Conservation (phyloP, 169 alveolate species). For the Plasmodium yoelii region DNA sequence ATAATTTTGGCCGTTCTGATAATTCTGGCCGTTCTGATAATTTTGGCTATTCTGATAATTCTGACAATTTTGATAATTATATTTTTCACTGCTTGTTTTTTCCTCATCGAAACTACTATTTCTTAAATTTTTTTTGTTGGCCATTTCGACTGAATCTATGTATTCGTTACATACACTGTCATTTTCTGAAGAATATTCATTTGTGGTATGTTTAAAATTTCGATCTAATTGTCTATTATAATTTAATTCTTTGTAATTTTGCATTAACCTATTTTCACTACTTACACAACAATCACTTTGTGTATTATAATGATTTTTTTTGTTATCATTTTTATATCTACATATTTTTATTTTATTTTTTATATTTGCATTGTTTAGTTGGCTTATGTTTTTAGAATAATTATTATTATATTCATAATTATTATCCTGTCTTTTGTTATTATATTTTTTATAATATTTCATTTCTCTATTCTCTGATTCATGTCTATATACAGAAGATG, state of each 20-base stretch:
- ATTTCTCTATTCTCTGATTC: too few species aligned
- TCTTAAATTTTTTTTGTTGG: not conserved
- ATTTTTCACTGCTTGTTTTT: not conserved
- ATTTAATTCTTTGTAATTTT: conserved; percentile 3
- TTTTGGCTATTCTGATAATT: not conserved
- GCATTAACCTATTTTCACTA: not conserved
- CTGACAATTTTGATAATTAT: not conserved
- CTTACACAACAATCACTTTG: not conserved
- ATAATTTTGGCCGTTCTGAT: too few species aligned
- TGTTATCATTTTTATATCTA: too few species aligned
- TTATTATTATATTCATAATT: too few species aligned
- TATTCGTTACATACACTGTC: not conserved
- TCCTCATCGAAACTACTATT: not conserved
- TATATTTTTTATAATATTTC: not conserved
- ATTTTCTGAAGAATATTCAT: conserved; percentile 11
- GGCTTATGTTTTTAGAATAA: not conserved
- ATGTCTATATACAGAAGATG: not conserved
- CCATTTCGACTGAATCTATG: not conserved
- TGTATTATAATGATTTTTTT: too few species aligned
- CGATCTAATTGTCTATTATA: not conserved
- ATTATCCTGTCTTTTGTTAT: not conserved
- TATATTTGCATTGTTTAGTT: not conserved
- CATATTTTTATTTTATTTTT: not conserved
- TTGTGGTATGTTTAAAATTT: conserved; percentile 5
- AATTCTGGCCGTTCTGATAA: too few species aligned